Conservation (phyloP, 2,329 filamentous ascomycete species). For the Botrytis galanthina region DNA sequence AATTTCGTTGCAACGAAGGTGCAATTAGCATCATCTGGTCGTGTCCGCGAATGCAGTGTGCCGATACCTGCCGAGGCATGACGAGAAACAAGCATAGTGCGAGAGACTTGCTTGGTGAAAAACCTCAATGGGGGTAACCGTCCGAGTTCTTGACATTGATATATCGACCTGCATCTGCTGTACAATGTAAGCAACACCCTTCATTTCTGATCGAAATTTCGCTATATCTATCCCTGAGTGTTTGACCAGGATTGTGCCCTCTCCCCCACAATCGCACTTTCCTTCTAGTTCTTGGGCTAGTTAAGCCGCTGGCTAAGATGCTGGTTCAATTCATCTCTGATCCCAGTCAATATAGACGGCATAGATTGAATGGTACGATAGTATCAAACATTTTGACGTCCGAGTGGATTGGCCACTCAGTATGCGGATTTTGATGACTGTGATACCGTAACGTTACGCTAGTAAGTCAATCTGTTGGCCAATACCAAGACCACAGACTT, state of each 20-base stretch:
- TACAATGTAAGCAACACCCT: slow-evolving; percentile 5
- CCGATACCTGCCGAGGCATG: slow-evolving; percentile 13
- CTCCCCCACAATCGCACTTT: not conserved
- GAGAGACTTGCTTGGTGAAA: not conserved
- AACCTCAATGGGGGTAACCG: not conserved
- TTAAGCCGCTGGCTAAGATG: not conserved
- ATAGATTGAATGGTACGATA: not conserved
- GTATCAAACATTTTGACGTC: not conserved
- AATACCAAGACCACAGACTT: not conserved
- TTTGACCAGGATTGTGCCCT: not conserved
- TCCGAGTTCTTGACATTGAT: not conserved
- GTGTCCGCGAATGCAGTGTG: not conserved
- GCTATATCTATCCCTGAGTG: not conserved
- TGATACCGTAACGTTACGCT: not conserved
- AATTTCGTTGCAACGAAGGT: not conserved
- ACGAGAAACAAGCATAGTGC: not conserved
- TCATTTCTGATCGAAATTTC: not conserved
- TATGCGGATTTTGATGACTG: not conserved
- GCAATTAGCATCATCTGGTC: not conserved
- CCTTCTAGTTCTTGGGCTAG: not conserved
- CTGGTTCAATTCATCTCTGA: not conserved
- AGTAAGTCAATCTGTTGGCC: not conserved
- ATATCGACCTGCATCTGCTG: slow-evolving; percentile 14
- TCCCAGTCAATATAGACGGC: not conserved
- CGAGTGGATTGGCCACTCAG: not conserved